A percentile compares a stretch with the other conserved stretches of the same genome.
phyloP scores from a whole-genome alignment of 225 moss, liverwort and hornwort species.

The Bryoerythrophyllum caledonicum region DNA sequence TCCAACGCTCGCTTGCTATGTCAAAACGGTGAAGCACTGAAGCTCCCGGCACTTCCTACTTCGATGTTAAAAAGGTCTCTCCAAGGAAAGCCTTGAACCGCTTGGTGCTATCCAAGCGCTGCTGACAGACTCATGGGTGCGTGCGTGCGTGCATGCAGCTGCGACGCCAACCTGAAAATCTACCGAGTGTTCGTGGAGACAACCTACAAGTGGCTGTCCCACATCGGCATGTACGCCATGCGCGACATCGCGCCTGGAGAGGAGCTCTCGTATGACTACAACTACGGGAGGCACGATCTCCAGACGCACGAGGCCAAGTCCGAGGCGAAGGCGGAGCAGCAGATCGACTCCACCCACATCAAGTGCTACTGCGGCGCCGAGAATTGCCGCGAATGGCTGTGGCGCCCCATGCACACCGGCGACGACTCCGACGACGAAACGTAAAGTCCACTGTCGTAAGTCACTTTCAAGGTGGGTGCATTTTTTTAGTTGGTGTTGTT shows the following conservation, averaged over 20 bases:
- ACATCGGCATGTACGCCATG: conserved; percentile 93
- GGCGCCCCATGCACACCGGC: conserved; percentile 58
- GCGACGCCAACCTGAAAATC: conserved; percentile 93
- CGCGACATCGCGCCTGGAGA: conserved; percentile 88
- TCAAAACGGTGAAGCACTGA: too few species aligned
- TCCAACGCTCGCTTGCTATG: too few species aligned
- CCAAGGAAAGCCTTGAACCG: too few species aligned
- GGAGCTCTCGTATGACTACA: conserved; percentile 91
- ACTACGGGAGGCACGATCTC: conserved; percentile 65
- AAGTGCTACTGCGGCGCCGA: conserved; percentile 76
- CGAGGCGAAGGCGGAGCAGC: conserved; percentile 33
- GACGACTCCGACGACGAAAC: conserved; percentile 40
- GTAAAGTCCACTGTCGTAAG: conserved; percentile 9
- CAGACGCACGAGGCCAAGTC: conserved; percentile 38
- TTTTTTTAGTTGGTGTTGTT: too few species aligned
- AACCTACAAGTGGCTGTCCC: conserved; percentile 70
- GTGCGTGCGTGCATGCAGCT: conserved; percentile 45
- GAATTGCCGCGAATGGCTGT: conserved; percentile 83
- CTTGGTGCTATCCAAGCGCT: not conserved
- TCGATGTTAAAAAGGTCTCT: too few species aligned
- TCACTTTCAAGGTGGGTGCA: conserved; percentile 2
- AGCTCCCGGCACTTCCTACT: too few species aligned
- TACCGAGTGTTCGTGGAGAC: conserved; percentile 86
- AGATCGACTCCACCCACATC: conserved; percentile 71
- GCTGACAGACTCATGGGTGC: not conserved